phyloP scores from a whole-genome alignment of 2,329 filamentous ascomycete species.

The Macrophomina phaseolina region DNA sequence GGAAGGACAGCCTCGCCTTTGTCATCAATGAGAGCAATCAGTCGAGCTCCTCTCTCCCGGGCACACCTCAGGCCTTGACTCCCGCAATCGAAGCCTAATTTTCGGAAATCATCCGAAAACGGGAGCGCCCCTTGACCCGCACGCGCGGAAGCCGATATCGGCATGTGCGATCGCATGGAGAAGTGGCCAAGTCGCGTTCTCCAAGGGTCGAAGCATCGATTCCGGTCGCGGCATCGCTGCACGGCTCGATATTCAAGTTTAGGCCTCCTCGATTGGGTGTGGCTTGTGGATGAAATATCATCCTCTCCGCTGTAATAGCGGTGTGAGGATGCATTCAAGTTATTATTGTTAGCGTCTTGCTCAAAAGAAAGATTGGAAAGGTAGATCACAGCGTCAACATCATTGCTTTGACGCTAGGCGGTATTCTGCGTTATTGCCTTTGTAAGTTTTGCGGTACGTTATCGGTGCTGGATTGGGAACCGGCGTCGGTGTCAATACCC shows the following conservation, averaged over 20 bases:
- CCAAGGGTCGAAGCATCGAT: background rate
- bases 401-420: background rate
- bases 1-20: slow-evolving; percentile 26
- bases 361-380: background rate
- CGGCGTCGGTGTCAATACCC: slow-evolving; percentile 25
- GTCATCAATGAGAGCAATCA: slow-evolving; percentile 26
- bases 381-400: slow-evolving; percentile 3
- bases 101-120: background rate
- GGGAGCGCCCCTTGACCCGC: slow-evolving; percentile 17
- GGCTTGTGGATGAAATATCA: background rate
- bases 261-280: background rate
- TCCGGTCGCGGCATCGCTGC: background rate
- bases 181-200: background rate
- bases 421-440: background rate
- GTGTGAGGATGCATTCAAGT: background rate
- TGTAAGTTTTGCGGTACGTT: background rate
- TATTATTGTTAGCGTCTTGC: background rate
- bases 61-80: slow-evolving; percentile 11
- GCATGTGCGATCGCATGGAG: background rate
- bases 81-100: slow-evolving; percentile 26
- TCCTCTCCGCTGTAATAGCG: background rate
- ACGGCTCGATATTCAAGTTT: background rate
- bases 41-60: slow-evolving; percentile 18
- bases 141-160: slow-evolving; percentile 13
- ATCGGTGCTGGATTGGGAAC: slow-evolving; percentile 11